Evolutionary conservation across 768 basidiomycete genomes (phyloP).

Genomic region (Rhodosporidiobolus sp.): DNA sequence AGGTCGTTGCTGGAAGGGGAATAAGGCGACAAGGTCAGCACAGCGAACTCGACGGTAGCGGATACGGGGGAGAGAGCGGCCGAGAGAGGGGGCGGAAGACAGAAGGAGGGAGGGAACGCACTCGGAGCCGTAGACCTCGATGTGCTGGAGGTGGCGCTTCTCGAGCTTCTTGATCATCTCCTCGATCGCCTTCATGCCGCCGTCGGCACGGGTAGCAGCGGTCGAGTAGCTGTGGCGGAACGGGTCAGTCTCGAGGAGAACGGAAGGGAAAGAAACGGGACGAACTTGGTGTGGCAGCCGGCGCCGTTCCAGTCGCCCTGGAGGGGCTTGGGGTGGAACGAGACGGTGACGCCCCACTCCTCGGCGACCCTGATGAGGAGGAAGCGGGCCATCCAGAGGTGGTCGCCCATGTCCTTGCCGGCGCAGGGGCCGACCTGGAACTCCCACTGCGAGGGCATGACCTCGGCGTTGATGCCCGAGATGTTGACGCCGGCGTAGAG

Average conservation of each 20-base stretch:
- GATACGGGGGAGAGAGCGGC: too few relatives aligned
- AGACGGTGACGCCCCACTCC: constrained; percentile 65
- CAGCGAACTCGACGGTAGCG: too few relatives aligned
- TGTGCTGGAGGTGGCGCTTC: constrained; percentile 88
- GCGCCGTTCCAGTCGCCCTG: constrained; percentile 99
- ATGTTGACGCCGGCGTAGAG: constrained; percentile 74
- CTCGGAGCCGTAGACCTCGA: constrained; percentile 68
- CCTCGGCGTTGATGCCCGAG: constrained; percentile 98
- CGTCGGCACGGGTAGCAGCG: constrained; percentile 79
- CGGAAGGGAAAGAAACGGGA: not conserved
- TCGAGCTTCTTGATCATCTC: constrained; percentile 88
- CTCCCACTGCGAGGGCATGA: constrained; percentile 99
- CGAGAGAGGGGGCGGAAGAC: constrained; percentile 55
- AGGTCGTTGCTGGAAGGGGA: constrained; percentile 79
- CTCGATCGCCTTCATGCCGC: constrained; percentile 91
- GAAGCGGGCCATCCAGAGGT: constrained; percentile 98
- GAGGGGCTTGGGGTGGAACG: constrained; percentile 99
- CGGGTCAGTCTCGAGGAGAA: not conserved
- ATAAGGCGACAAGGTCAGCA: too few relatives aligned
- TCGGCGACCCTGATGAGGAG: constrained; percentile 93
- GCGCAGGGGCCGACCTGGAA: constrained; percentile 99
- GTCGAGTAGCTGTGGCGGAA: constrained; percentile 79
- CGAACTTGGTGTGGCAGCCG: constrained; percentile 70
- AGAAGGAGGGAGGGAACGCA: constrained; percentile 36
- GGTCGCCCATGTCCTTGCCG: constrained; percentile 97